Evolutionary conservation across 2,329 filamentous ascomycete genomes (phyloP), one percentile per base, ranked within the genome.

Genomic region (Alternaria tenuissima): DNA sequence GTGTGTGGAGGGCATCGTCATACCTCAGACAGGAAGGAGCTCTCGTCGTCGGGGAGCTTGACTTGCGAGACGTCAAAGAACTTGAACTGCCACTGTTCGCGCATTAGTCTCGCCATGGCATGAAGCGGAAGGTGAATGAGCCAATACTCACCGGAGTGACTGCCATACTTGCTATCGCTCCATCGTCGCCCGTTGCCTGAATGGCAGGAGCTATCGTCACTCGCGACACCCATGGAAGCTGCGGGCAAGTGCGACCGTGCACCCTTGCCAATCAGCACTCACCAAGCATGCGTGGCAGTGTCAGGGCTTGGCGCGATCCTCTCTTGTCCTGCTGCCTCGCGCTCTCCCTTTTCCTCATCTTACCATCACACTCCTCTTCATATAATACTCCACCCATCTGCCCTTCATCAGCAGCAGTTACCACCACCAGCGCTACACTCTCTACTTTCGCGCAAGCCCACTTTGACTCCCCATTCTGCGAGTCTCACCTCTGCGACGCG

Each of bases 21-120:
- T 86, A 91, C 91, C 79, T 94, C 90, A 82, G 96, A 91, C 76
- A 93, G 86, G 75, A 88, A 86, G 70, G 89, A 88, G 76, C 88
- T 90, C 76, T 96, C 92, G 74, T 90, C 90, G 78, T 96, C 91
- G 70, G 86, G 87, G 72, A 94, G 86, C 75, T 90, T 88, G 79
- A 97, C 89, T 77, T 91, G 90, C 77, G 89, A 89, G 79, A 96
- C 93, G 81, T 97, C 93, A 87, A 99, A 98, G 89, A 99, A 99
- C 86, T 96, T 94, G 84, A 99, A 99, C 91, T 97, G 97, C 94
- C 95, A 98, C 94, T 97, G 67, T 46, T 54, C 55, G 14, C 46
- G 55, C 18, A 55, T 78, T 63, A 78, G 75, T 68, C 20, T 52
- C 20, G 62, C 47, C 63, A 66, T 66, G 11, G 6, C 61, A 24